Evolutionary conservation across 371 early-diverging fungal species (phyloP), one percentile per base, ranked within the genome.

Genomic region (Apophysomyces ossiformis): DNA sequence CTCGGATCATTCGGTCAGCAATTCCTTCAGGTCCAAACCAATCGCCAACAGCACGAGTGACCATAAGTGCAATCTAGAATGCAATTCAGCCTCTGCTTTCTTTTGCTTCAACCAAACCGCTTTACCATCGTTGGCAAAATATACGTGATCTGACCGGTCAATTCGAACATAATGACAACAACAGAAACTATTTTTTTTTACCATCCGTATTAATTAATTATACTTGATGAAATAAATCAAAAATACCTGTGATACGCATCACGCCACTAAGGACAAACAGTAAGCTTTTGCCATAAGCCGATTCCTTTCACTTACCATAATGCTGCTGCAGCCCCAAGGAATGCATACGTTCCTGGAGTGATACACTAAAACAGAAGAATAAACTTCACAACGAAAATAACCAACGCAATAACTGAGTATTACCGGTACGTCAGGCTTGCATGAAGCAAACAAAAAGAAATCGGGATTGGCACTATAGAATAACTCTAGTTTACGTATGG

Each of bases 321-420:
- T 7, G 94, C 93, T 0, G 98, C 97, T 0, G 96, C 96, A 16
- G 98, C 97, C 32, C 98, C 99, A 18, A 99, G 84, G 67, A 99
- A 92, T 21, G 99, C 96, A 78, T 98, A 99, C 4, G 96, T 93
- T 26, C 98, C 99, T 0, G 96, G 95, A 0, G 92, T 93, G 38
- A 98, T 90, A 71, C 98, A 97, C 78, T 86, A 60, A 9, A 50
- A 13, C 45, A 39, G 18, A 26, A 26, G 32, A 26, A 26, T 26
- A 2, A 26, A 26, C 7, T 39, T 67, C 41, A 38, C 57, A 26
- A 21, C 32, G n/a, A 65, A 50, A 35, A 15, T 6, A 5, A 15
- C 21, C 16, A 41, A 50, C 5, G 13, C 32, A 0, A 13, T 47
- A 3, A 21, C 39, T 26, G 3, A 36, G 7, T 61, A 74, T 76